Base-by-base conservation (phyloP, 768 basidiomycete genomes). In the Nidularia sp. region DNA sequence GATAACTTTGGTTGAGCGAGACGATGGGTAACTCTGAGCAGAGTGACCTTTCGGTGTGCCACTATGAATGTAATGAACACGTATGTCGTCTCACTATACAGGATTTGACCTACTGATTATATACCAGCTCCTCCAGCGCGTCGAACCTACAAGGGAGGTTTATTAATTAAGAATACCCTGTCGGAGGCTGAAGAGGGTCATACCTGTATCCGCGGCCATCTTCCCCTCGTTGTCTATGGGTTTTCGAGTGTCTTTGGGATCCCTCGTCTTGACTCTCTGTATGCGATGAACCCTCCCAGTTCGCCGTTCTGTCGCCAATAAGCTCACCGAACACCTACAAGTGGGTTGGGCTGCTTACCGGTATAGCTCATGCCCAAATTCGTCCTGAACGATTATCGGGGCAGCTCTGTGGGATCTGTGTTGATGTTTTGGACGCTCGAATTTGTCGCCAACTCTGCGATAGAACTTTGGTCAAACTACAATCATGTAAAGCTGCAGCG, bases 341-440 rank as follows among this genome's bases (percentile, higher is more conserved):
- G 8, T 8, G 31, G n/a, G n/a, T n/a, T n/a, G n/a, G 9, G 7
- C 29, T 10, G 15, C 62, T 44, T 49, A 85, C 84, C 78, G 73
- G 59, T 81, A 84, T 34, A 86, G 59, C 51, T 84, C 81, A 43
- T 69, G 74, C 10, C 85, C 84, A 52, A 76, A 63, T 52, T 79
- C 77, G 57, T 86, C 84, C 55, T 84, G 76, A 31, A 86, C 75
- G n/a, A 81, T 65, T 46, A 78, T 76, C 3, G 82, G 79, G 29
- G 70, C 72, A 51, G 41, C 31, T 5, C 42, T 15, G 8, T 31
- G n/a, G 8, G 50, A 25, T n/a, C 32, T n/a, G 7, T n/a, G 42
- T 5, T 15, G 34, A 34, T 8, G 10, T 5, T 9, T n/a, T 6
- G 7, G 9, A 15, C 33, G 59, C 32, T 55, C 67, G 57, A 80